Evolutionary conservation across 1,139 yeast genomes (phyloP), one percentile per base, ranked within the genome.

Genomic region (Candida buenavistaensis): DNA sequence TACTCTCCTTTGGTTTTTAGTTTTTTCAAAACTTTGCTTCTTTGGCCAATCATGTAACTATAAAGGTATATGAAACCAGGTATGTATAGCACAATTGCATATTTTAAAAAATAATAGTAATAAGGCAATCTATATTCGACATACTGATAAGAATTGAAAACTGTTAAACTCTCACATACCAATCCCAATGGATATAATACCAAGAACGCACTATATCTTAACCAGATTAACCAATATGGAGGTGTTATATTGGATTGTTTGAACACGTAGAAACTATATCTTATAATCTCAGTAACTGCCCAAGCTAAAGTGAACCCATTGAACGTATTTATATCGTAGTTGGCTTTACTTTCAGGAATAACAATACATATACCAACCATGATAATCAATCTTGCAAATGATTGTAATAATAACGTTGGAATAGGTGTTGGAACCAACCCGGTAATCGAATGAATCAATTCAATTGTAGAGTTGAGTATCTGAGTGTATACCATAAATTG

Each of bases 151-250:
- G 65, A 50, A 30, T 48, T 30, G 45, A 54, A 64, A 19, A 64
- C 65, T 21, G 61, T 60, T 31, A 45, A 37, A 26, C 57, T 54
- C 43, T 65, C 70, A 30, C 64, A 43, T 8, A 55, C 24, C 16
- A 65, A 49, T 1, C 71, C 71, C 35, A 59, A 33, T 2, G 71
- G 71, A 38, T 65, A 66, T 26, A 65, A 48, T 17, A 63, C 50
- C 16, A 61, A 38, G 35, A 64, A 65, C 1, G 60, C 52, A 23
- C 62, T 51, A 45, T 65, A 64, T 24, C 71, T 45, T 15, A 62
- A 41, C 68, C 69, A 64, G 20, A 48, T 35, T 14, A 62, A 35
- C 40, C 38, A 37, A 15, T 27, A 32, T 2, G 68, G 68, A 3
- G 19, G 20, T 9, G 44, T 45, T 13, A 32, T 23, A 8, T 26